Base-by-base conservation (phyloP, 2,329 filamentous ascomycete species). In the Aspergillus novoparasiticus region DNA sequence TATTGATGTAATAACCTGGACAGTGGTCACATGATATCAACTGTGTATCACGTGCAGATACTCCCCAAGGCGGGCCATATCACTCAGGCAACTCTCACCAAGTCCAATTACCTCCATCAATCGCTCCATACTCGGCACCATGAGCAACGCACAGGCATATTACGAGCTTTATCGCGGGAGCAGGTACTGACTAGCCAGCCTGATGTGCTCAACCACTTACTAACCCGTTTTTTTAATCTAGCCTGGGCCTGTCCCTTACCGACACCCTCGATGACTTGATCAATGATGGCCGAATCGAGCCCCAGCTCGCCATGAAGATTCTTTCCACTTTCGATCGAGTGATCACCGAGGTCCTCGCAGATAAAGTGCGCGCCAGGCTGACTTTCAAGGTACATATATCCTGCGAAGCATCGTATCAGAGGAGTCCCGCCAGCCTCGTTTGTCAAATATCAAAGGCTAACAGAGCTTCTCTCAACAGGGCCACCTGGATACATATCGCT, bases 111-210 rank as follows among this genome's bases (percentile, higher is more conserved):
- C 41, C 48, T 34, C 26, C 61, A 39, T 39, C 36, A 6, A 39
- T 55, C 43, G 26, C 48, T 43, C 23, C 39, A 28, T 34, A 34
- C 56, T 57, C 51, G 56, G 61, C 68, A 80, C 65, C 58, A 85
- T 85, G 82, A 82, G 81, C 16, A 50, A 50, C 77, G 73, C 80
- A 71, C 78, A 85, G 67, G 78, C 86, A 69, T 89, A 87, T 84
- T 99, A 98, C 81, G 95, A 99, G 87, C 89, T 99, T 76, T 99
- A 99, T 81, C 92, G 95, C 74, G 90, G 94, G 83, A 97, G 93
- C 88, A 98, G 94, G 95, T 98, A 92, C 46, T 46, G 28, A 57
- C 10, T 14, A 16, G 12, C 21, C 1, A 39, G 21, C 6, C 16
- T 10, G 39, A 21, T 6, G n/a, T 26, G 12, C 16, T 12, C 34